A percentile compares a stretch with the other conserved stretches of the same genome.
Evolutionary conservation across 345 rosid genomes (phyloP).

Genomic region (Aquilaria sinensis): DNA sequence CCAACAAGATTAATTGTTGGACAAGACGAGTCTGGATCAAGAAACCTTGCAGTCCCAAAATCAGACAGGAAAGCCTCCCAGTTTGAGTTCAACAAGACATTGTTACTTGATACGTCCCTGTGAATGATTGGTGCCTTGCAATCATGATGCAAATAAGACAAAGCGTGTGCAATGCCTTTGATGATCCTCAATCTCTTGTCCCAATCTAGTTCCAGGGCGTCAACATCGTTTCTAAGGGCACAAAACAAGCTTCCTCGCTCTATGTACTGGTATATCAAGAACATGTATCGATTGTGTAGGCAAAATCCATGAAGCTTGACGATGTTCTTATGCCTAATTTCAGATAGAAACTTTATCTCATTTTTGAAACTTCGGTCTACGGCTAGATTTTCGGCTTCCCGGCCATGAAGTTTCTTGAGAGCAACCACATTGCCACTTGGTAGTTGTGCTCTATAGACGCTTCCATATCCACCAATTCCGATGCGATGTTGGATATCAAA

Average conservation of each 20-base stretch:
- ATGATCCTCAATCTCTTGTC: slow-evolving; percentile 6
- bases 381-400: slow-evolving; percentile 1
- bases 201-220: slow-evolving; percentile 12
- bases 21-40: slow-evolving; percentile 10
- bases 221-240: not conserved
- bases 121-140: slow-evolving; percentile 3
- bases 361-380: slow-evolving; percentile 6
- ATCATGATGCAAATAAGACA: slow-evolving; percentile 14
- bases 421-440: slow-evolving; percentile 6
- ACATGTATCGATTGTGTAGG: slow-evolving; percentile 1
- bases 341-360: not conserved
- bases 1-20: slow-evolving; percentile 1
- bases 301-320: slow-evolving; percentile 10
- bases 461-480: slow-evolving; percentile 9
- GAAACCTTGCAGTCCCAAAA: slow-evolving; percentile 12
- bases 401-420: slow-evolving; percentile 9
- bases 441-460: slow-evolving; percentile 9
- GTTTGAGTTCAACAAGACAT: slow-evolving; percentile 6
- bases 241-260: slow-evolving; percentile 5
- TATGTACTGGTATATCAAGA: slow-evolving; percentile 1
- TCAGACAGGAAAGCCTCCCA: slow-evolving; percentile 15
- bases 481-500: slow-evolving; percentile 9
- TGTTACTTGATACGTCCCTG: slow-evolving; percentile 14
- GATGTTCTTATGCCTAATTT: slow-evolving; percentile 8
- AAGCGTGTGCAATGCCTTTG: slow-evolving; percentile 1